These are phyloP conservation scores for Chaetothyriales sp. DNA, from an alignment of 2,329 filamentous ascomycete species.

Conservation along the genomic window DNA sequence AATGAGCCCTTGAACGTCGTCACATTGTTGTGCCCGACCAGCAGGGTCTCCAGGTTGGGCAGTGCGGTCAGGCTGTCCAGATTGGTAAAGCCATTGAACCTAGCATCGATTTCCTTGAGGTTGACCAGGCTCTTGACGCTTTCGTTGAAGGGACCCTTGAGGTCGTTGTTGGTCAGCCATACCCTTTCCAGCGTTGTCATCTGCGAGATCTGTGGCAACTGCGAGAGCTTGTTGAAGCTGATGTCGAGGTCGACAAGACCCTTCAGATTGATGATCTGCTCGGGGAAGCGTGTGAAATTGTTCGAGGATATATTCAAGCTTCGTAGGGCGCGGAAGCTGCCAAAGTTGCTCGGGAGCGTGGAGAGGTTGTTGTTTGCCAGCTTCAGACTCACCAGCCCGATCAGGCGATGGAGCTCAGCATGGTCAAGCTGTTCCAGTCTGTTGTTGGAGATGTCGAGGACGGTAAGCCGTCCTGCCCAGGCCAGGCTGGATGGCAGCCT, in stretches of 20 bases:
- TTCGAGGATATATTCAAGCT: constrained; percentile 90
- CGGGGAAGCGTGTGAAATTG: constrained; percentile 68
- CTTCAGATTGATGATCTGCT: constrained; percentile 66
- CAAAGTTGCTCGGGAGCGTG: constrained; percentile 66
- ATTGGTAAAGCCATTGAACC: constrained; percentile 77
- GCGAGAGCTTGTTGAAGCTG: constrained; percentile 83
- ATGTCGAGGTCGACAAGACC: constrained; percentile 85
- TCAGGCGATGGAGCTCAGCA: constrained; percentile 61
- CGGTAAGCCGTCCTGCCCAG: constrained; percentile 65
- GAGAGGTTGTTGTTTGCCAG: constrained; percentile 84
- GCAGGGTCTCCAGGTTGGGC: constrained; percentile 72
- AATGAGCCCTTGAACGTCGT: constrained; percentile 86
- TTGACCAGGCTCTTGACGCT: constrained; percentile 58
- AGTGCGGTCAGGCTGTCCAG: constrained; percentile 77
- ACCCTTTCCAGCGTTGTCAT: constrained; percentile 71
- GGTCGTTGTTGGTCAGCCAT: constrained; percentile 87
- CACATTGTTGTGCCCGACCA: constrained; percentile 82
- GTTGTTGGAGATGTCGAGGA: constrained; percentile 91
- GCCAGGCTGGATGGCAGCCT: constrained; percentile 71
- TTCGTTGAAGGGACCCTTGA: constrained; percentile 58
- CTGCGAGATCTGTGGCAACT: constrained; percentile 63
- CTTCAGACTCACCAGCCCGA: constrained; percentile 71
- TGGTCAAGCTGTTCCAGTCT: constrained; percentile 73
- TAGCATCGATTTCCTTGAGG: constrained; percentile 80
- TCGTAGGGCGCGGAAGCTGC: constrained; percentile 60